A percentile compares a stretch with the other conserved stretches of the same genome.
These are phyloP conservation scores for Penicillium ochrochloron DNA, from an alignment of 495 filamentous ascomycete species.

Conservation along the genomic window DNA sequence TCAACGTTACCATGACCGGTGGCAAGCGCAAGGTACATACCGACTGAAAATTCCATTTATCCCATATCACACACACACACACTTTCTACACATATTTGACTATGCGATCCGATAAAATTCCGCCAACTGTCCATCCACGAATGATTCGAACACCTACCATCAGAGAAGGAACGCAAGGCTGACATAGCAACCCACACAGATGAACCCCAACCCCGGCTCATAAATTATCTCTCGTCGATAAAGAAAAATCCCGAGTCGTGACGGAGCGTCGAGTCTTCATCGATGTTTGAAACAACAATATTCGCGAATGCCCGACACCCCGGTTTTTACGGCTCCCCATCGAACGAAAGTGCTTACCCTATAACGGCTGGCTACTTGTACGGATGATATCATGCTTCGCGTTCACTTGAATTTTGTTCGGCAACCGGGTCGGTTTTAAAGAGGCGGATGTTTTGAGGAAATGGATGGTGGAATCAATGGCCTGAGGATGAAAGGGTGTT, in stretches of 20 bases:
- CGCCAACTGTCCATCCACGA: conserved; percentile 1
- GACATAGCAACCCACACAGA: conserved; percentile 35
- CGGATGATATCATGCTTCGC: conserved; percentile 44
- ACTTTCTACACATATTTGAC: neutral
- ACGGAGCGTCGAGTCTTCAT: conserved; percentile 32
- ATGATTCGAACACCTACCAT: neutral
- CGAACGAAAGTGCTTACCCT: conserved; percentile 37
- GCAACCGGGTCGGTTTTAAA: conserved; percentile 35
- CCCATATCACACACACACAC: conserved; percentile 10
- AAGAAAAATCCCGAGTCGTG: conserved; percentile 34
- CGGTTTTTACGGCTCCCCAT: conserved; percentile 27
- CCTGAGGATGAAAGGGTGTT: conserved; percentile 34
- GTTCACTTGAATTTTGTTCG: conserved; percentile 40
- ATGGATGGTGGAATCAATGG: conserved; percentile 30
- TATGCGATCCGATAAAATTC: neutral
- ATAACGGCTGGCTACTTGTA: conserved; percentile 40
- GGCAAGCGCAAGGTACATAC: conserved; percentile 94
- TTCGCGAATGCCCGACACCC: conserved; percentile 29
- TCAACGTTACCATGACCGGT: conserved; percentile 98
- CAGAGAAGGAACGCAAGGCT: conserved; percentile 21
- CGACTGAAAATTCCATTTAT: conserved; percentile 21
- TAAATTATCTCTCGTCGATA: conserved; percentile 33
- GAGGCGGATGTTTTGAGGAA: conserved; percentile 24
- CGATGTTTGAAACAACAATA: conserved; percentile 34
- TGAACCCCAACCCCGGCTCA: conserved; percentile 48